A percentile compares a stretch with the other conserved stretches of the same genome.
These are phyloP conservation scores for Amborella trichopoda DNA, from an alignment of 164 flowering plant species.

Conservation along the genomic window DNA sequence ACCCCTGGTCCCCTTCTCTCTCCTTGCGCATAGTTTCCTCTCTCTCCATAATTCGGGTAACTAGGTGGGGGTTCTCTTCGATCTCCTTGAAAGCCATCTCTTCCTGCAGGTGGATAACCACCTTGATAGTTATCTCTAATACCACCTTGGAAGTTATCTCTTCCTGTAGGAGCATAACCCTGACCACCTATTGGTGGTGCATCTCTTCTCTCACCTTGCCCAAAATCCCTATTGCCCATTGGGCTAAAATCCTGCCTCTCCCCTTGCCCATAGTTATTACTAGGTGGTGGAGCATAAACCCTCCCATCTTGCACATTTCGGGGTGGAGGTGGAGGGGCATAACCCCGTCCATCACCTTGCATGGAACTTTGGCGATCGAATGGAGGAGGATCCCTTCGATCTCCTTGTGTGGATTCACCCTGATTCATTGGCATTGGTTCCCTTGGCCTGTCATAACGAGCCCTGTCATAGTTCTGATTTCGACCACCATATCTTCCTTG, in stretches of 20 bases:
- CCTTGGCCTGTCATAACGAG: conserved; percentile 29
- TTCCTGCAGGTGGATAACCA: conserved; percentile 4
- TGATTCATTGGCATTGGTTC: conserved; percentile 21
- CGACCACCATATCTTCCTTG: conserved; percentile 25
- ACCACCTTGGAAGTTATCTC: conserved; percentile 4
- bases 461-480: conserved; percentile 24
- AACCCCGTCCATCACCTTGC: conserved; percentile 26
- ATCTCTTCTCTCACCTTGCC: conserved; percentile 18
- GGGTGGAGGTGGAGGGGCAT: conserved; percentile 7
- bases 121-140: no score
- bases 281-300: conserved; percentile 15
- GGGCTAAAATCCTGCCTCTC: conserved; percentile 17
- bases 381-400: conserved; percentile 15
- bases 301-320: conserved; percentile 13
- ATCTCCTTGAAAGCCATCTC: conserved; percentile 6
- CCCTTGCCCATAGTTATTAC: conserved; percentile 11
- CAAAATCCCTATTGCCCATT: conserved; percentile 12
- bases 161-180: conserved; percentile 4
- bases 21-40: conserved; percentile 12
- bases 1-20: conserved; percentile 20
- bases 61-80: conserved; percentile 5
- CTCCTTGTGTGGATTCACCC: conserved; percentile 20
- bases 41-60: conserved; percentile 2
- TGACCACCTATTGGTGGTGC: conserved; percentile 2
- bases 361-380: conserved; percentile 9